Evolutionary conservation across 129 eudicot species (phyloP).

Genomic region (Sambucus nigra): DNA sequence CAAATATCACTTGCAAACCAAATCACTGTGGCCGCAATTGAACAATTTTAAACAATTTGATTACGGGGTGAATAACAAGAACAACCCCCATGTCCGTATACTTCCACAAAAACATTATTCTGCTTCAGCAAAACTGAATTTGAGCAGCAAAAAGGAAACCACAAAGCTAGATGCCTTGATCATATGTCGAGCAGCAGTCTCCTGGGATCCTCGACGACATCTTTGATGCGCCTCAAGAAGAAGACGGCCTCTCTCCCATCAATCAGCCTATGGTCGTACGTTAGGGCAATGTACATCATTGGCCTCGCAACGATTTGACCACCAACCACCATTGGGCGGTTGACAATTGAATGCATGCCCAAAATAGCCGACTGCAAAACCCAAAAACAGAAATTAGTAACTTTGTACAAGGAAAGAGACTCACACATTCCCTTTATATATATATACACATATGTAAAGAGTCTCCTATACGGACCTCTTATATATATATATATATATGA

Average conservation of each 20-base stretch:
- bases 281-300: constrained; percentile 66
- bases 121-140: not conserved
- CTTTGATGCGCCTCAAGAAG: constrained; percentile 68
- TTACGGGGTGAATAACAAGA: constrained; percentile 2
- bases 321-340: constrained; percentile 66
- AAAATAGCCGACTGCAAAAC: constrained; percentile 60
- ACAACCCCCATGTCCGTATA: not conserved
- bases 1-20: constrained; percentile 2
- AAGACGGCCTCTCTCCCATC: constrained; percentile 83
- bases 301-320: constrained; percentile 47
- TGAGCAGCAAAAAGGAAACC: not conserved
- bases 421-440: too few relatives aligned
- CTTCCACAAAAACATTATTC: constrained; percentile 9
- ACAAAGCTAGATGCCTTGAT: constrained; percentile 6
- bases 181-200: constrained; percentile 59
- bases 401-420: too few relatives aligned
- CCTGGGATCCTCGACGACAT: constrained; percentile 64
- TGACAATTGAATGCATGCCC: constrained; percentile 72
- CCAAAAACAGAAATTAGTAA: not conserved
- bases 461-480: too few relatives aligned
- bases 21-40: constrained; percentile 9
- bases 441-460: too few relatives aligned
- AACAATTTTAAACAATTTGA: not conserved
- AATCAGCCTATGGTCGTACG: constrained; percentile 66
- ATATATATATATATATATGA: too few relatives aligned